Percentiles rank a stretch among this genome's conserved stretches.
phyloP scores from a whole-genome alignment of 2,329 filamentous ascomycete species.

The Ophiocordyceps australis region DNA sequence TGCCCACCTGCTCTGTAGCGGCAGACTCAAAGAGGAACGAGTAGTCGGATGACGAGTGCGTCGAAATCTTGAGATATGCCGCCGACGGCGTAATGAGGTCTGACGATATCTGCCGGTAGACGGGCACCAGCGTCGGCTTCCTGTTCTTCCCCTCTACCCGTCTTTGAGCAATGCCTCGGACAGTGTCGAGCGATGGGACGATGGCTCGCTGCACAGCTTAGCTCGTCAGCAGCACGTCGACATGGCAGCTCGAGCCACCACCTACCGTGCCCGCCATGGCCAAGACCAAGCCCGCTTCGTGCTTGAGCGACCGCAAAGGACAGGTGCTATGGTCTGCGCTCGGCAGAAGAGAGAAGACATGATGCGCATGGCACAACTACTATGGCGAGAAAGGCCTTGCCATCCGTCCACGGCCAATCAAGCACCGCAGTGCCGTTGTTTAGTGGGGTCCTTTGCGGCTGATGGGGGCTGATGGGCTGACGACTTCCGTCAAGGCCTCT shows the following conservation, averaged over 20 bases:
- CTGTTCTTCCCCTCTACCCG: slow-evolving; percentile 13
- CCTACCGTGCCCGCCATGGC: slow-evolving; percentile 13
- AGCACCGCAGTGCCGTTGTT: no score
- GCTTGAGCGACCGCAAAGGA: no score
- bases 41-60: slow-evolving; percentile 46
- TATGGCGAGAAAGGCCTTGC: no score
- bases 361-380: no score
- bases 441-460: no score
- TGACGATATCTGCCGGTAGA: slow-evolving; percentile 73
- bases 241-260: neutral
- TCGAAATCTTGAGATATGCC: slow-evolving; percentile 81
- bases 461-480: no score
- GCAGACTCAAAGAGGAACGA: slow-evolving; percentile 96
- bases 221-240: slow-evolving; percentile 2
- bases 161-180: slow-evolving; percentile 23
- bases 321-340: no score
- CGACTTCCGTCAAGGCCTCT: no score
- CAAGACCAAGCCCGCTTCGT: no score
- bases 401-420: no score
- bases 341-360: no score
- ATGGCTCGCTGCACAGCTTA: slow-evolving; percentile 19
- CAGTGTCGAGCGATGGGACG: slow-evolving; percentile 26
- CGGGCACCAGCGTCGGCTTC: slow-evolving; percentile 55
- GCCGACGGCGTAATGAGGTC: slow-evolving; percentile 90
- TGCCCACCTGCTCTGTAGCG: slow-evolving; percentile 78